Evolutionary conservation across 1,284 basidiomycete genomes (phyloP), one percentile per base, ranked within the genome.

Genomic region (Apiotrichum gracile): DNA sequence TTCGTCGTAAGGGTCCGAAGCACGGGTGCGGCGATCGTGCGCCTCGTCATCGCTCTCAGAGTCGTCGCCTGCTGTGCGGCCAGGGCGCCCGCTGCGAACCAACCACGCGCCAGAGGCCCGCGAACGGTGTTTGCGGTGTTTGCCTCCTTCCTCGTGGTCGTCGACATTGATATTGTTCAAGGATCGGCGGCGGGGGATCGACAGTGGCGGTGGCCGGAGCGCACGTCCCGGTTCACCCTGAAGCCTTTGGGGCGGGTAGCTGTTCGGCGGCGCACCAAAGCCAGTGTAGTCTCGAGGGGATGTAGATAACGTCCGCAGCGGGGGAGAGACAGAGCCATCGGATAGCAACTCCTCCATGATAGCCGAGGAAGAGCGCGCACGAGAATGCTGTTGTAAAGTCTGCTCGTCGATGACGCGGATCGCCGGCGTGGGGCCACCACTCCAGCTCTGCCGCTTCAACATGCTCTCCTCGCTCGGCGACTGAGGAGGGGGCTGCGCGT

Each of bases 171-270:
- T 61, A 51, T 67, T 65, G 53, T 72, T 72, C 21, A 72, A 51
- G 5, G 66, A 68, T 19, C 69, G 56, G 17, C 68, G 61, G 24
- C 67, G 68, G 1, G 68, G 65, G 16, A 72, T 67, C 2, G 61
- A 58, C 12, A 69, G 34, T 10, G 60, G 51, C 3, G 70, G 65
- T 12, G 71, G 69, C 9, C 60, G 53, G 0, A 64, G 42, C 8
- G 62, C 65, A 26, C 60, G 58, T 16, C 59, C 65, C 12, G 12
- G 31, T 45, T 68, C 63, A 16, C 57, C 41, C 5, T 61, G 55
- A 10, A 42, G 39, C 19, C 33, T 33, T 8, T 35, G 34, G 2
- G 57, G 55, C 5, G 53, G 55, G 44, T 55, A 55, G 13, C 19
- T n/a, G 21, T 5, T 13, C 10, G 43, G 43, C 8, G 43, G 26